Conservation (phyloP, 805 yeast species). For the Gaillardinia entomophila region DNA sequence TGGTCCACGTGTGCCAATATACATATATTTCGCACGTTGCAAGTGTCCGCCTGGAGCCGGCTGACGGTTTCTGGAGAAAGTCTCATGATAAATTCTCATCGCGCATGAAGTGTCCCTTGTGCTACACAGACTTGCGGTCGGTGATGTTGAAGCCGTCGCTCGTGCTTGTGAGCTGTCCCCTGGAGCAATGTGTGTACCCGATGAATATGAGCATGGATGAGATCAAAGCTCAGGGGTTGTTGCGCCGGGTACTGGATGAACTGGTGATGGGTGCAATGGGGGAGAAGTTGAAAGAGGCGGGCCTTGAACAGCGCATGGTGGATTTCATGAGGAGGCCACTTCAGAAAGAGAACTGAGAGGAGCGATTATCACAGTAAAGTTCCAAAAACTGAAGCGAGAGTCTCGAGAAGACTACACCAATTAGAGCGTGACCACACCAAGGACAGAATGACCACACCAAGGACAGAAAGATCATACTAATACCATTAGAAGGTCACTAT, state of each 20-base stretch:
- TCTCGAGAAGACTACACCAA: too few species aligned
- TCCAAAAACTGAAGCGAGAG: too few species aligned
- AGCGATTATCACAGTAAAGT: too few species aligned
- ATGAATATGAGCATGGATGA: conserved; percentile 25
- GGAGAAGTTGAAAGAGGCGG: conserved; percentile 17
- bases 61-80: conserved; percentile 60
- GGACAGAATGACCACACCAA: too few species aligned
- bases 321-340: conserved; percentile 21
- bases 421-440: too few species aligned
- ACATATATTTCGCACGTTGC: conserved; percentile 80
- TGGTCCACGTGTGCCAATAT: conserved; percentile 98
- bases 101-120: conserved; percentile 24
- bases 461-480: too few species aligned
- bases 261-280: conserved; percentile 20
- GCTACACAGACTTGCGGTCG: conserved; percentile 16
- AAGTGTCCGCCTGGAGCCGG: conserved; percentile 63
- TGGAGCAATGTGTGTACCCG: conserved; percentile 24
- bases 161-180: conserved; percentile 23
- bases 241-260: conserved; percentile 13
- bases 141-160: conserved; percentile 21
- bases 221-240: conserved; percentile 17
- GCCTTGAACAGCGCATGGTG: conserved; percentile 19
- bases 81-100: conserved; percentile 31
- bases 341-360: too few species aligned
- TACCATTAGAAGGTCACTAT: too few species aligned